These are phyloP conservation scores for Coniochaeta ligniaria DNA, from an alignment of 2,329 filamentous ascomycete species.

Conservation along the genomic window DNA sequence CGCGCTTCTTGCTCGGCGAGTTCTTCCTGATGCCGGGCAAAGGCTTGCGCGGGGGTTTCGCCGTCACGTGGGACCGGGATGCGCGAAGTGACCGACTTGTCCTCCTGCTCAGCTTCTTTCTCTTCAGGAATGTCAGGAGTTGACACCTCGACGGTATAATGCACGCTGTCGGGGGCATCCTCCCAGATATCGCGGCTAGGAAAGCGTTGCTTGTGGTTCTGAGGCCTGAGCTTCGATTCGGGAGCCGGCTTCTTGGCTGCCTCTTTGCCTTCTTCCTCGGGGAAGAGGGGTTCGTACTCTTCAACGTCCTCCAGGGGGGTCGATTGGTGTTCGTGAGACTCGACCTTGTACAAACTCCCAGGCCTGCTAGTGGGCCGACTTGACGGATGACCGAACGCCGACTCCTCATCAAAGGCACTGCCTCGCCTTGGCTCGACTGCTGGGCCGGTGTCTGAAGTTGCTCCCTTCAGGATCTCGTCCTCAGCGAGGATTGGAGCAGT, in stretches of 20 bases:
- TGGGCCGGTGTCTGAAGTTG: conserved; percentile 61
- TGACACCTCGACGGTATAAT: conserved; percentile 73
- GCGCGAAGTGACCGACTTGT: conserved; percentile 9
- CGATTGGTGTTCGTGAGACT: conserved; percentile 46
- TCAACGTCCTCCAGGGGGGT: conserved; percentile 81
- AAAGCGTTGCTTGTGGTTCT: conserved; percentile 60
- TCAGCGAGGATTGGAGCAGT: conserved; percentile 78
- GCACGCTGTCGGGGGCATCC: conserved; percentile 80
- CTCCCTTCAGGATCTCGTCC: conserved; percentile 76
- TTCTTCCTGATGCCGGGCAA: conserved; percentile 59
- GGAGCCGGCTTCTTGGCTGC: conserved; percentile 24
- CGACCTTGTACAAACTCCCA: conserved; percentile 53
- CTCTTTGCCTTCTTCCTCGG: conserved; percentile 58
- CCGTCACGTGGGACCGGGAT: conserved; percentile 27
- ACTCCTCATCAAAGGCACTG: conserved; percentile 43
- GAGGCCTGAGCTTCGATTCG: conserved; percentile 32
- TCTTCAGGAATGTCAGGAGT: conserved; percentile 57
- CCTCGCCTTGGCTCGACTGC: conserved; percentile 70
- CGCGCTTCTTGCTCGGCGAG: conserved; percentile 50
- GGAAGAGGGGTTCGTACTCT: conserved; percentile 93
- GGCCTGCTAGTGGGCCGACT: conserved; percentile 49
- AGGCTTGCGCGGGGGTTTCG: conserved; percentile 55
- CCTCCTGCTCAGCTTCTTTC: conserved; percentile 15
- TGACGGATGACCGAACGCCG: neutral
- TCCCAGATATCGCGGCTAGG: conserved; percentile 97